Conservation (phyloP, 345 rosid genomes). For the Corymbia maculata region DNA sequence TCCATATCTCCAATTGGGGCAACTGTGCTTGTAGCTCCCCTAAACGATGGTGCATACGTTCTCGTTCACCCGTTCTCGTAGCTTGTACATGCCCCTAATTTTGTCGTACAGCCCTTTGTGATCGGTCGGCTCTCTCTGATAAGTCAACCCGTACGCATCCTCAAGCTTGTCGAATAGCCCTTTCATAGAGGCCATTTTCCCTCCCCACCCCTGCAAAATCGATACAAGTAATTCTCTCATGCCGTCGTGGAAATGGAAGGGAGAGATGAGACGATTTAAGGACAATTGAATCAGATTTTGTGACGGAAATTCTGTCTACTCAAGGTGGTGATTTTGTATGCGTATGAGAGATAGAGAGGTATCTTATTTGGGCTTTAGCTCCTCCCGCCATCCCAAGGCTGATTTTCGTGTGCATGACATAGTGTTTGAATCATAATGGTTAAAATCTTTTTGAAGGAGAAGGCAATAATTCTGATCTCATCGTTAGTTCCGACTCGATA, state of each 20-base stretch:
- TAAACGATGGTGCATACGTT: neutral
- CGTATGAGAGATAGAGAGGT: neutral
- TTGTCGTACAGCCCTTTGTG: neutral
- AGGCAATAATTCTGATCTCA: no score
- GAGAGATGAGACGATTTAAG: neutral
- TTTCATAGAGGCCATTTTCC: fast-evolving
- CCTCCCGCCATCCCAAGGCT: neutral
- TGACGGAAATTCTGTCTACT: neutral
- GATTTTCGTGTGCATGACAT: neutral
- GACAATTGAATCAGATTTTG: neutral
- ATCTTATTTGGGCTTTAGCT: neutral
- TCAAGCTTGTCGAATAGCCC: no score
- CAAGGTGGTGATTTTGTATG: neutral
- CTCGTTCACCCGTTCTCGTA: neutral
- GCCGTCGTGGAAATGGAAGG: neutral
- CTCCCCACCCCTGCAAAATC: neutral
- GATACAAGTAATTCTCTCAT: neutral
- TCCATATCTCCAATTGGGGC: neutral
- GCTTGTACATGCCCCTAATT: neutral
- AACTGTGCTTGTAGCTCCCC: neutral
- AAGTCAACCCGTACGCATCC: no score
- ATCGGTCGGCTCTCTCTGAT: no score
- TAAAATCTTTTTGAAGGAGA: no score
- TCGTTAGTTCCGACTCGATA: no score
- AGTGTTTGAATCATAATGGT: neutral